Base-by-base conservation (phyloP, 768 basidiomycete species). In the Sarcodon aspratus region DNA sequence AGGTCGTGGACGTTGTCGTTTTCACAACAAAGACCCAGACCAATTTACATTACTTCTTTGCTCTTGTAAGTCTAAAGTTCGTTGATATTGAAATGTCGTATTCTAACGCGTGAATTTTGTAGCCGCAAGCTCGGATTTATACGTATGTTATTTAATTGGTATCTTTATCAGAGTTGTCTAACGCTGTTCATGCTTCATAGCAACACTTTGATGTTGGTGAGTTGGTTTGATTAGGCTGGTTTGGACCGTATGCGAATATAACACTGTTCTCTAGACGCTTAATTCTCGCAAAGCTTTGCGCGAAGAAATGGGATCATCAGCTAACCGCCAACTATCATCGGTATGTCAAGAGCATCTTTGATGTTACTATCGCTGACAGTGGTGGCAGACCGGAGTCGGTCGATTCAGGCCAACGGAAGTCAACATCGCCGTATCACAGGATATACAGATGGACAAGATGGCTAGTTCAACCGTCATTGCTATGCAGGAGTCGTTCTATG, bases 1-100 rank as follows among this genome's bases (percentile, higher is more conserved):
- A 42, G 40, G 27, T 42, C 7, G 27, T 42, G 17, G 40, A 42
- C 27, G 40, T 42, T 27, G 27, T 42, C 40, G 40, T 42, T 27
- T 42, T 42, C 40, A 42, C 40, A 3, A 42, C 40, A 13, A 15
- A 27, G 40, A 42, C 50, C 33, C 45, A 52, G 7, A 61, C 59
- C 2, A 63, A 63, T 46, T 60, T 63, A 34, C 63, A 65, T 52
- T 59, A 61, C 13, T 58, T 65, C 9, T 65, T 65, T 46, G 62
- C 63, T 34, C 61, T 65, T 36, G 63, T 65, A 33, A 36, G 63
- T 57, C 17, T 2, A 6, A 13, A 15, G 8, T 7, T 18, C 8
- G 17, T 31, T 27, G 21, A 27, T 27, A 27, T 5, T 27, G 21
- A 27, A 27, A 27, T 27, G 21, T 27, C 21, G 5, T 27, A 27